Base-by-base conservation (phyloP, 768 basidiomycete species). In the Rhizopogon rudus region DNA sequence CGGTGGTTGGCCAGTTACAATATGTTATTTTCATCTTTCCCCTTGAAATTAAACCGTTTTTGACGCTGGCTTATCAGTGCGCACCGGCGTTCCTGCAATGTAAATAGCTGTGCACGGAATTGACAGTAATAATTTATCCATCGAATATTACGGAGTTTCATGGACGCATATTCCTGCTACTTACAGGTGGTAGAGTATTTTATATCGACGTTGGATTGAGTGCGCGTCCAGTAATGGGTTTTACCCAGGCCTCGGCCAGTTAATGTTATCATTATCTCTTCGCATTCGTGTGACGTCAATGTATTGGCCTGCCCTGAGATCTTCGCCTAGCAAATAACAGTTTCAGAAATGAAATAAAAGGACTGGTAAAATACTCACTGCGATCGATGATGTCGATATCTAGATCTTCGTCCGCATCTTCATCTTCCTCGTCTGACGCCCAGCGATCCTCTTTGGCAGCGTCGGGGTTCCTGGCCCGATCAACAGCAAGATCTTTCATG, bases 401-500 rank as follows among this genome's bases (percentile, higher is more conserved):
- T 39, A 65, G 39, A 22, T 75, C 78, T 5, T 70, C 88, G 4
- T 83, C 85, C 16, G 81, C 73, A 5, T 73, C 75, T 8, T 79
- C 81, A 8, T 77, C 77, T 33, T 82, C 82, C 17, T 77, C 80
- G 10, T 79, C 75, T 3, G 76, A 75, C 58, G 85, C 81, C 86
- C 87, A 91, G 42, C 71, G 76, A 65, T 89, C 90, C 13, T 70
- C 66, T 53, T 75, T 60, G 12, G 80, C 80, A 22, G 73, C 77
- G 13, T 71, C 72, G 0, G 89, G 88, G 65, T 90, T 83, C 60
- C 71, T 75, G 48, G 74, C 79, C 22, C 81, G 82, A 73, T 93
- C 91, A 39, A 95, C 78, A 6, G 77, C 76, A 35, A 95, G 81
- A 68, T 95, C 93, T 53, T 81, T 77, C 85, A 95, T 84, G 57